A percentile compares a stretch with the other conserved stretches of the same genome.
Evolutionary conservation across 2,329 filamentous ascomycete genomes (phyloP).

Genomic region (Beauveria sp.): DNA sequence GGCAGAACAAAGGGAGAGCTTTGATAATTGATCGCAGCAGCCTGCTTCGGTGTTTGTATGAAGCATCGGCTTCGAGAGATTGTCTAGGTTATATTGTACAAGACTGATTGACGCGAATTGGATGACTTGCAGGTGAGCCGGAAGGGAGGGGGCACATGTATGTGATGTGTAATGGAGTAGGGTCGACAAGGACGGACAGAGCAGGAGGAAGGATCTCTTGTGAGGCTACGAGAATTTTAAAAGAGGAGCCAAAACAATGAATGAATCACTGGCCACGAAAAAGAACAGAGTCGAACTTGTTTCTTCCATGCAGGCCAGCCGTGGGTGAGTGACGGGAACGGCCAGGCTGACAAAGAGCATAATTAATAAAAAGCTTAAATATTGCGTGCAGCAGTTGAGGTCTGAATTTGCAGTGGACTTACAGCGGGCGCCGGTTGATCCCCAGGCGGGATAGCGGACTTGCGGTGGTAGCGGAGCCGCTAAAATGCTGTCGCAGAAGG

Average conservation of each 20-base stretch:
- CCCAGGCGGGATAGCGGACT: slow-evolving; percentile 5
- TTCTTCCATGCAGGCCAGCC: not conserved
- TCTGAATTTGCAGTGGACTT: not conserved
- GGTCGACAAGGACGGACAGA: not conserved
- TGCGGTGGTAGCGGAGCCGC: slow-evolving; percentile 3
- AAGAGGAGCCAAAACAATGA: not conserved
- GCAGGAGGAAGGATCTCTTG: not conserved
- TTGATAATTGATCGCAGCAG: no score
- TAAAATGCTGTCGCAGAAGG: not conserved
- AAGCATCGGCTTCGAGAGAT: no score
- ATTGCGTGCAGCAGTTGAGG: no score
- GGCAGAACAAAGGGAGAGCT: no score
- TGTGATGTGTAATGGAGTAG: not conserved
- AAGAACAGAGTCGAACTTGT: not conserved
- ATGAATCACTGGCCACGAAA: not conserved
- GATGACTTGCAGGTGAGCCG: no score
- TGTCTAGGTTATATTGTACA: no score
- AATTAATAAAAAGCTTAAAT: not conserved
- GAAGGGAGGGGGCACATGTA: not conserved
- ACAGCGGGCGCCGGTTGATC: not conserved
- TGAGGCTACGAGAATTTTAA: not conserved
- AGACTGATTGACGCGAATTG: no score
- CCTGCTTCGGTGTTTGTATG: no score
- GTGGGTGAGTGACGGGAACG: not conserved
- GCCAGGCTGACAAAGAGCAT: no score